These are phyloP conservation scores for Tylopilus felleus DNA, from an alignment of 768 basidiomycete species.

Conservation along the genomic window DNA sequence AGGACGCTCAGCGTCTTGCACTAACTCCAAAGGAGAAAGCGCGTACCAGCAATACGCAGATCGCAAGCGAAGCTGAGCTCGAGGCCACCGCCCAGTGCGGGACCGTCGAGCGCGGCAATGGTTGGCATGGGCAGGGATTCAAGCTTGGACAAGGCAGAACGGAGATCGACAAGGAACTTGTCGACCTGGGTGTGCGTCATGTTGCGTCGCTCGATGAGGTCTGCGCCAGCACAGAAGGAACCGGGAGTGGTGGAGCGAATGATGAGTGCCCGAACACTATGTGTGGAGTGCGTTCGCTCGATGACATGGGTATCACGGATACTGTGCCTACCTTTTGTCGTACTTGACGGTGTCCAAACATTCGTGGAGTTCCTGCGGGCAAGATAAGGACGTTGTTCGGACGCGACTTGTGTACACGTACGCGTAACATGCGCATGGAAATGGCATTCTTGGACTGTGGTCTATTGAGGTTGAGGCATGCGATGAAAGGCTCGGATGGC, in stretches of 20 bases:
- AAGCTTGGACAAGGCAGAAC: constrained; percentile 68
- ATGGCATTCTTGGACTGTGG: constrained; percentile 88
- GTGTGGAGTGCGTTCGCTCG: neutral
- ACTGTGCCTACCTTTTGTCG: constrained; percentile 53
- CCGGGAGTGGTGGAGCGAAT: constrained; percentile 75
- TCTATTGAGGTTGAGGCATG: constrained; percentile 74
- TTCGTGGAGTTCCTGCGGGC: constrained; percentile 66
- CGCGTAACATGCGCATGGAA: constrained; percentile 67
- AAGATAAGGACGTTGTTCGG: constrained; percentile 1
- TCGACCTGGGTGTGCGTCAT: constrained; percentile 76
- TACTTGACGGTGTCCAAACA: constrained; percentile 64
- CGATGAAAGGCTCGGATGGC: constrained; percentile 57
- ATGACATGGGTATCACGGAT: neutral
- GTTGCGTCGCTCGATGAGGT: constrained; percentile 77
- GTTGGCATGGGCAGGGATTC: constrained; percentile 85
- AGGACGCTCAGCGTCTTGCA: neutral
- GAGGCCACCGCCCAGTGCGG: constrained; percentile 89
- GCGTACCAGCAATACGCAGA: constrained; percentile 80
- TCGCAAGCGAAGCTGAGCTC: constrained; percentile 89
- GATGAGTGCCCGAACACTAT: constrained; percentile 74
- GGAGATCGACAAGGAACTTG: constrained; percentile 74
- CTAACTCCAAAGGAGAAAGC: neutral
- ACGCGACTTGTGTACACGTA: constrained; percentile 25
- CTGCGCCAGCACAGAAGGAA: constrained; percentile 90
- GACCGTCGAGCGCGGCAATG: constrained; percentile 90